These are phyloP conservation scores for Paramecium primaurelia DNA, from an alignment of 73 alveolate genomes.

Conservation along the genomic window DNA sequence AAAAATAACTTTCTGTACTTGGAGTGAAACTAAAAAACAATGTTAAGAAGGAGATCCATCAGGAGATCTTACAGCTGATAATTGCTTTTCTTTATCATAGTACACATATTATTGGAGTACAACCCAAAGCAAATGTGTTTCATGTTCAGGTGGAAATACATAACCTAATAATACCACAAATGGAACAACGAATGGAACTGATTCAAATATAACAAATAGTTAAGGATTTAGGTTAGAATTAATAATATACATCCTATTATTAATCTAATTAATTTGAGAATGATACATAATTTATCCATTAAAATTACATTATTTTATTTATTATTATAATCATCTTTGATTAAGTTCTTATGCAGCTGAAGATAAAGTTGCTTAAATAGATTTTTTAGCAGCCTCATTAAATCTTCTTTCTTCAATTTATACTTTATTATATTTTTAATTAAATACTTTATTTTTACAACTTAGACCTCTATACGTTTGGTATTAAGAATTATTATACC, in stretches of 20 bases:
- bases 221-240: neutral
- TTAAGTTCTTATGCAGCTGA: constrained; percentile 73
- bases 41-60: neutral
- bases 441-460: constrained; percentile 77
- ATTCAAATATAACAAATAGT: neutral
- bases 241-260: neutral
- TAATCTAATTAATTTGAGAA: neutral
- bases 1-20: neutral
- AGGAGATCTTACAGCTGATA: neutral
- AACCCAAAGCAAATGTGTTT: neutral
- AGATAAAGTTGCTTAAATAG: constrained; percentile 79
- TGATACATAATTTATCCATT: neutral
- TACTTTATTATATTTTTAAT: constrained; percentile 44
- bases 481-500: constrained; percentile 93
- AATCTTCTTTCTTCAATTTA: constrained; percentile 96
- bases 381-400: constrained; percentile 95
- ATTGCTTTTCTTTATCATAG: neutral
- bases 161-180: neutral
- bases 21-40: neutral
- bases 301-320: neutral
- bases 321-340: neutral
- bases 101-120: constrained; percentile 18
- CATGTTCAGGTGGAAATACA: neutral
- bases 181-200: neutral
- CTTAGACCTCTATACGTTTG: constrained; percentile 93